A percentile compares a stretch with the other conserved stretches of the same genome.
Conservation (phyloP, 2,329 filamentous ascomycete species). For the Elsinoe batatas region DNA sequence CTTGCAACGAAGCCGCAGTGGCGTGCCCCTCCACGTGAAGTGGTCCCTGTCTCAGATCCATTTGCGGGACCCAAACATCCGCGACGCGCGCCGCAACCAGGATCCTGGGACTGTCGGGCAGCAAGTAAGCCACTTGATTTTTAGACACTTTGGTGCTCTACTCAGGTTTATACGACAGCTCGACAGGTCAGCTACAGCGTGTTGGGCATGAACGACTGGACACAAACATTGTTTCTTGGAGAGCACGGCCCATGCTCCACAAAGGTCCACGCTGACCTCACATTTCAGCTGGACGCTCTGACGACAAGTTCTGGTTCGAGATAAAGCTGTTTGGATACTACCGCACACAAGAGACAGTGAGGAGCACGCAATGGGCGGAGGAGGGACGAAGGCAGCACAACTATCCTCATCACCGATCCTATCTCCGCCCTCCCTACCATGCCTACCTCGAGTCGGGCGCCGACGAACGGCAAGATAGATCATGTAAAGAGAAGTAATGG, state of each 20-base stretch:
- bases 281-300: background rate
- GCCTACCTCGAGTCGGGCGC: constrained; percentile 6
- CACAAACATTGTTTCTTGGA: constrained; percentile 5
- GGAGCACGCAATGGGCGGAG: constrained; percentile 6
- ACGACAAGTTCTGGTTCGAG: background rate
- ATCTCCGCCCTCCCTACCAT: background rate
- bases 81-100: constrained; percentile 8
- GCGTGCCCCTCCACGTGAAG: background rate
- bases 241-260: constrained; percentile 5
- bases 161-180: background rate
- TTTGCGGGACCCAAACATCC: constrained; percentile 3
- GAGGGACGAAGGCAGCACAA: background rate
- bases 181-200: background rate
- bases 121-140: background rate
- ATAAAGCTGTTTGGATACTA: too few species aligned
- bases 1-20: background rate
- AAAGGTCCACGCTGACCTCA: constrained; percentile 11
- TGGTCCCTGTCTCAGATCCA: constrained; percentile 8
- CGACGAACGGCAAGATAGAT: constrained; percentile 3
- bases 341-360: background rate
- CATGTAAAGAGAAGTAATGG: constrained; percentile 13
- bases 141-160: background rate
- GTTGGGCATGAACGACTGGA: background rate
- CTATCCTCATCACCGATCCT: background rate
- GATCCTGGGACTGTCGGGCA: constrained; percentile 1